These are phyloP conservation scores for Neohortaea acidophila DNA, from an alignment of 495 filamentous ascomycete species.

Conservation along the genomic window DNA sequence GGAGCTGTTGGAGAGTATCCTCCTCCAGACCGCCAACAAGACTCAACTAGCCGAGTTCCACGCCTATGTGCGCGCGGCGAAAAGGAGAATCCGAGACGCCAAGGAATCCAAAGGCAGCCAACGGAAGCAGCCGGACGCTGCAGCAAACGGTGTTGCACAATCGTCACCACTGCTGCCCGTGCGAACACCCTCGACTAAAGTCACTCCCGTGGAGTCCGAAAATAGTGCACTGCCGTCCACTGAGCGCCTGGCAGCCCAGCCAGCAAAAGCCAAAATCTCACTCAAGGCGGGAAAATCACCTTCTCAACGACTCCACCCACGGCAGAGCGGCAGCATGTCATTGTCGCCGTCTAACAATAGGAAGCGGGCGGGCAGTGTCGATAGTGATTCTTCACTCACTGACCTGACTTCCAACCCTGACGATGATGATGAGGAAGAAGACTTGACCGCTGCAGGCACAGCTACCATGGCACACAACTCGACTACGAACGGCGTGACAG, in stretches of 20 bases:
- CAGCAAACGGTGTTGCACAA: conserved; percentile 6
- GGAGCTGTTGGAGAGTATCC: conserved; percentile 18
- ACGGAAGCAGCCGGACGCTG: conserved; percentile 2
- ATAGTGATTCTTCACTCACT: conserved; percentile 13
- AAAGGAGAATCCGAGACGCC: conserved; percentile 17
- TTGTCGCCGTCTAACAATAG: conserved; percentile 11
- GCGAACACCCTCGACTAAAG: conserved; percentile 6
- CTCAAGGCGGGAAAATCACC: conserved; percentile 10
- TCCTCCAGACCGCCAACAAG: conserved; percentile 17
- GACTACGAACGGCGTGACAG: not conserved
- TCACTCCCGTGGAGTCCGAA: conserved; percentile 2
- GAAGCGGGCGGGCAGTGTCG: conserved; percentile 1
- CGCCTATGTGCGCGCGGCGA: conserved; percentile 17
- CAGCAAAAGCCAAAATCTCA: conserved; percentile 4
- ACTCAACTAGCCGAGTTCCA: conserved; percentile 18
- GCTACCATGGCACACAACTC: not conserved
- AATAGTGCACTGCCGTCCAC: conserved; percentile 4
- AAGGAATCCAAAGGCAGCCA: conserved; percentile 9
- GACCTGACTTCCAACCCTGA: conserved; percentile 11
- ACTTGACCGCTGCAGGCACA: not conserved
- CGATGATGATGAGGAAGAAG: conserved; percentile 3
- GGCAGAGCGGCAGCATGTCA: conserved; percentile 5
- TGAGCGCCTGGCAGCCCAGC: conserved; percentile 1
- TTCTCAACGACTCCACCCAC: not conserved
- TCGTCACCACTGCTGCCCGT: conserved; percentile 10